These are phyloP conservation scores for Akanthomyces uredinophilus DNA, from an alignment of 2,329 filamentous ascomycete species.

Conservation along the genomic window DNA sequence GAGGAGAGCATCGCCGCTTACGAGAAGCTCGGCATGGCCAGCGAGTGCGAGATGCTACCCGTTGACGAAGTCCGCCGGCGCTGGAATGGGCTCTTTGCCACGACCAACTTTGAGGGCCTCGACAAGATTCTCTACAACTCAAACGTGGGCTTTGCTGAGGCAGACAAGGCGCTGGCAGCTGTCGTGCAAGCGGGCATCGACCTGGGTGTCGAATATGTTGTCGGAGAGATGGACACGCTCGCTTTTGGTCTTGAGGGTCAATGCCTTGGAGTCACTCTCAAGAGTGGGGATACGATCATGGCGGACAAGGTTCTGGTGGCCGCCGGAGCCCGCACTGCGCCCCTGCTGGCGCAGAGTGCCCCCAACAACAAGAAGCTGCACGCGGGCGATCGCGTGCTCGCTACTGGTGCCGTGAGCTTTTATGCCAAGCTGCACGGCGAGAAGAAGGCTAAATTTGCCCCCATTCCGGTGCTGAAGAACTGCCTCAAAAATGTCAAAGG, in stretches of 20 bases:
- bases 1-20: constrained; percentile 37
- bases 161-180: constrained; percentile 50
- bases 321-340: constrained; percentile 53
- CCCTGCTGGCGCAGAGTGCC: constrained; percentile 47
- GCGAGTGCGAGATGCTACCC: constrained; percentile 36
- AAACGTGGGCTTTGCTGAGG: constrained; percentile 54
- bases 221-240: constrained; percentile 43
- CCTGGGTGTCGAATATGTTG: constrained; percentile 51
- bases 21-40: constrained; percentile 32
- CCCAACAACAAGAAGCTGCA: constrained; percentile 46
- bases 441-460: constrained; percentile 42
- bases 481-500: constrained; percentile 36
- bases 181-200: constrained; percentile 48
- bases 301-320: constrained; percentile 51
- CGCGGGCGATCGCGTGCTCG: constrained; percentile 47
- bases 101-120: constrained; percentile 51
- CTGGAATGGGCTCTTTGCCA: constrained; percentile 53
- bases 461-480: constrained; percentile 51
- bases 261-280: constrained; percentile 46
- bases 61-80: constrained; percentile 48
- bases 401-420: constrained; percentile 49
- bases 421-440: constrained; percentile 33
- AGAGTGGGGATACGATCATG: constrained; percentile 38
- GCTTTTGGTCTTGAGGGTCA: constrained; percentile 40
- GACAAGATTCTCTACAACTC: constrained; percentile 53